phyloP scores from a whole-genome alignment of 176 grass and related monocot genomes.

The Oryza glaberrima region DNA sequence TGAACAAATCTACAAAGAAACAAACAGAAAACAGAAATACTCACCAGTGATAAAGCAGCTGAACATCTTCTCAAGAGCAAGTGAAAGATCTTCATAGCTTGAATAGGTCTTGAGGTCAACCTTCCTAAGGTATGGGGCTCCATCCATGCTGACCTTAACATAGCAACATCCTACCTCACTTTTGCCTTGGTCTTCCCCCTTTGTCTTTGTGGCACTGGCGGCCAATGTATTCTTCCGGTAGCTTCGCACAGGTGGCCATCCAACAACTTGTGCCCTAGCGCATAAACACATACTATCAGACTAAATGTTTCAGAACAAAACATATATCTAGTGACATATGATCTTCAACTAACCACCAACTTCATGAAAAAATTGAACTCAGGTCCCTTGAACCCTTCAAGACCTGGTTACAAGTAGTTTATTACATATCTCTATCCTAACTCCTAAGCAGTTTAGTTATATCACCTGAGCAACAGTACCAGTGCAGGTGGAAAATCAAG shows the following conservation, averaged over 20 bases:
- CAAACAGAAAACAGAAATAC: conserved; percentile 8
- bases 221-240: conserved; percentile 75
- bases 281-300: conserved; percentile 22
- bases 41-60: conserved; percentile 73
- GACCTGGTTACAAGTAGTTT: neutral
- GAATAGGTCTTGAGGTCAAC: conserved; percentile 79
- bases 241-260: conserved; percentile 71
- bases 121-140: conserved; percentile 74
- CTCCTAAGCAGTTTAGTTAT: neutral
- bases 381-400: neutral
- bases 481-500: neutral
- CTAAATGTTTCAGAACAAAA: neutral
- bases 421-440: neutral
- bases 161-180: conserved; percentile 59
- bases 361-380: neutral
- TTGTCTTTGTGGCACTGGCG: conserved; percentile 50
- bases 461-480: neutral
- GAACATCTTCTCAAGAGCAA: conserved; percentile 80
- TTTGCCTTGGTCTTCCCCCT: conserved; percentile 46
- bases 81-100: conserved; percentile 68
- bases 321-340: neutral
- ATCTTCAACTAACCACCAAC: neutral
- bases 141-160: conserved; percentile 88
- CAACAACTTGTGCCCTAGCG: conserved; percentile 73
- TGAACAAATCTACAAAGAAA: neutral